phyloP scores from a whole-genome alignment of 495 filamentous ascomycete genomes.

The Lepidopterella palustris region DNA sequence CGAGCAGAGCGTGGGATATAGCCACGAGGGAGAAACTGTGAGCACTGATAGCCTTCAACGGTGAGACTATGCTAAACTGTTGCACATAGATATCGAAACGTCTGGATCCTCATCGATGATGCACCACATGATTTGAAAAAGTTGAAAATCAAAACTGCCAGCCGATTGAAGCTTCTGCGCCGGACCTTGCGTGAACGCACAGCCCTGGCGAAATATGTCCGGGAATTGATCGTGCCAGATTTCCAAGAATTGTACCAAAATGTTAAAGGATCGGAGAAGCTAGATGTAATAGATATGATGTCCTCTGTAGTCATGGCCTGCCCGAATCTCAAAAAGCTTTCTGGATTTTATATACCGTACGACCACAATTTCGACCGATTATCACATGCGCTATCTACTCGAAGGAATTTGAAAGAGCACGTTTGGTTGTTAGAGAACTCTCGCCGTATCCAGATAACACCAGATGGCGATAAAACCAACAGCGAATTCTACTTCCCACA shows the following conservation, averaged over 20 bases:
- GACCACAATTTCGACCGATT: constrained; percentile 67
- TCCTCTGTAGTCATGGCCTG: constrained; percentile 82
- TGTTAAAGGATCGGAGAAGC: constrained; percentile 43
- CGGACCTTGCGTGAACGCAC: constrained; percentile 67
- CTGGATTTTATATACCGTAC: constrained; percentile 65
- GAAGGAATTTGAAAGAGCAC: constrained; percentile 67
- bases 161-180: constrained; percentile 65
- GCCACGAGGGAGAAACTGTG: constrained; percentile 59
- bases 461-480: constrained; percentile 28
- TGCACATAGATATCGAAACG: constrained; percentile 60
- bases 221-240: constrained; percentile 66
- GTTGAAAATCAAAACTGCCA: constrained; percentile 58
- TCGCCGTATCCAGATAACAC: constrained; percentile 19
- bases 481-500: constrained; percentile 47
- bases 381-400: constrained; percentile 71
- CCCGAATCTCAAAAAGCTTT: constrained; percentile 70
- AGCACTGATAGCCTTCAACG: constrained; percentile 30
- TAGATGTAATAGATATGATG: constrained; percentile 62
- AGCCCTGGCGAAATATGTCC: constrained; percentile 64
- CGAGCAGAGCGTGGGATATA: constrained; percentile 60
- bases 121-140: constrained; percentile 56
- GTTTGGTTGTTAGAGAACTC: constrained; percentile 63
- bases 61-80: not conserved
- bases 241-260: constrained; percentile 41
- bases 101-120: constrained; percentile 64